Base-by-base conservation (phyloP, 2,329 filamentous ascomycete species). In the Clonostachys chloroleuca region DNA sequence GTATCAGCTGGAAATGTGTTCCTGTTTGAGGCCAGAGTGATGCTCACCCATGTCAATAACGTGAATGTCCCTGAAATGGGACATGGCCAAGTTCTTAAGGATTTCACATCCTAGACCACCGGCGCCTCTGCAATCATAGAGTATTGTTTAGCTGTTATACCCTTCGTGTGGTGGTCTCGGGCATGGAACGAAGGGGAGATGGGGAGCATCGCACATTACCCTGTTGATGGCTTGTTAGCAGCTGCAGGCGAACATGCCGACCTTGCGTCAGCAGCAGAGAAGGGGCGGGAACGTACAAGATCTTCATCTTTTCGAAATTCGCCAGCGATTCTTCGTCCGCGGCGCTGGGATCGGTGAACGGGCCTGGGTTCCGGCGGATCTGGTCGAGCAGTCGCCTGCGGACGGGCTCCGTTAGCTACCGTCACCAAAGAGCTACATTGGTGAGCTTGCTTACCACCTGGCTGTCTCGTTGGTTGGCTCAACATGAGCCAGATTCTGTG, bases 21-120 rank as follows among this genome's bases (percentile, higher is more conserved):
- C 18, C 14, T 24, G 24, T 30, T 20, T 34, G 13, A 37, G 5
- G 41, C 9, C 24, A 24, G 30, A 45, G 35, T 33, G 16, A 33
- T 41, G 39, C 75, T 49, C 69, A 87, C 87, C 89, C 94, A 99
- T 99, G 70, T 99, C 94, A 59, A 99, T 97, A 49, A 99, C 94
- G 72, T 99, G 91, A 56, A 99, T 96, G 60, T 96, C 83, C 67
- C 88, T 95, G 74, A 99, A 99, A 30, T 92, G 91, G 3, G 92
- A 96, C 45, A 99, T 78, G 40, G 94, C 94, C 34, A 99, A 78
- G 60, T 99, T 90, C 74, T 99, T 99, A 45, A 99, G 74, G 41
- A 99, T 95, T 65, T 99, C 94, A 59, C 94, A 99, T 54, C 94
- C 94, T 50, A 99, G 70, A 12, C 94, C 94, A 52, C 94, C 94